These are phyloP conservation scores for Calonectria naviculata DNA, from an alignment of 2,329 filamentous ascomycete species.

Conservation along the genomic window DNA sequence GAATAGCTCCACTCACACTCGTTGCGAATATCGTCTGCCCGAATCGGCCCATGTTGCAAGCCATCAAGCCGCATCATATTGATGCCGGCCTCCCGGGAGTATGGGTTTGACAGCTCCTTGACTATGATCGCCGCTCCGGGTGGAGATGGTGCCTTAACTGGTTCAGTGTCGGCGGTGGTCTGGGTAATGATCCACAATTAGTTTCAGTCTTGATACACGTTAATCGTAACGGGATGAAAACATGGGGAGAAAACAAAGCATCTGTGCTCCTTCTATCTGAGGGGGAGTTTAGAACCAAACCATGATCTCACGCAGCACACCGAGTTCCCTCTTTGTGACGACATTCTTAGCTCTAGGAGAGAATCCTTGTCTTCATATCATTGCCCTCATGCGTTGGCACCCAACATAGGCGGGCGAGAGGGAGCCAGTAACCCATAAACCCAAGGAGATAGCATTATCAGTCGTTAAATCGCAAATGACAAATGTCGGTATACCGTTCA, in stretches of 20 bases:
- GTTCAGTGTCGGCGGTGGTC: slow-evolving; percentile 52
- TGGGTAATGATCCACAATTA: slow-evolving; percentile 56
- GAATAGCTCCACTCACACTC: slow-evolving; percentile 27
- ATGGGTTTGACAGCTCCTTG: slow-evolving; percentile 17
- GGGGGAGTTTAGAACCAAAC: slow-evolving; percentile 32
- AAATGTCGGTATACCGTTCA: slow-evolving; percentile 7
- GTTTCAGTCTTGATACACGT: slow-evolving; percentile 47
- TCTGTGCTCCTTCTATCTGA: slow-evolving; percentile 42
- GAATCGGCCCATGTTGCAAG: slow-evolving; percentile 1
- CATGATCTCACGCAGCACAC: slow-evolving; percentile 41
- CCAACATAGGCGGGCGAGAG: not conserved
- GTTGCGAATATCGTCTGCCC: not conserved
- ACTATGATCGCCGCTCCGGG: slow-evolving; percentile 21
- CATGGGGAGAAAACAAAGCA: slow-evolving; percentile 31
- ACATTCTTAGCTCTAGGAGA: slow-evolving; percentile 17
- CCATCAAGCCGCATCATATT: not conserved
- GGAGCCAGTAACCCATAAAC: slow-evolving; percentile 27
- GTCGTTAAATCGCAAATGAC: slow-evolving; percentile 31
- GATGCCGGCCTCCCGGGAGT: slow-evolving; percentile 32
- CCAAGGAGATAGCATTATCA: slow-evolving; percentile 39
- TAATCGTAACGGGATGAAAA: slow-evolving; percentile 26
- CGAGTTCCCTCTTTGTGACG: slow-evolving; percentile 25
- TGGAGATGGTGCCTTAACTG: slow-evolving; percentile 26
- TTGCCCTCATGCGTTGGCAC: slow-evolving; percentile 17
- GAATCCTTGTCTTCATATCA: not conserved